Evolutionary conservation across 352 stramenopile genomes (phyloP), one percentile per base, ranked within the genome.

Genomic region (Phytophthora pluvialis): DNA sequence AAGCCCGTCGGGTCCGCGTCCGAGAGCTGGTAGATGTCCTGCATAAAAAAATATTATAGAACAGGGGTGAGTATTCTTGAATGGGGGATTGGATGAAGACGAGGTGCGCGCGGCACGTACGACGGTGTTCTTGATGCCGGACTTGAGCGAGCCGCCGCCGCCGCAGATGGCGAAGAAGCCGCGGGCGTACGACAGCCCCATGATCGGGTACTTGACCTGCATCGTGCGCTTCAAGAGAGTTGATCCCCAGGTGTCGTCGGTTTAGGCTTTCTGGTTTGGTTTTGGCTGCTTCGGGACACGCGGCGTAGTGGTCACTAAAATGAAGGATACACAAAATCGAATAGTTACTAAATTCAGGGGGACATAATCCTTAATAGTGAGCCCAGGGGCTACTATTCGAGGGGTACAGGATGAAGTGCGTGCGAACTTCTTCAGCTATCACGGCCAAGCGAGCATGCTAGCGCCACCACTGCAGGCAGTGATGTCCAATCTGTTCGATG

Each of bases 111-210:
- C 21, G 3, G n/a, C 25, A 80, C 87, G 54, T 79, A 91, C 87
- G 54, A 94, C 82, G 3, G 83, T 95, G 75, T 95, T 95, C 42
- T 89, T 89, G 60, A 95, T 93, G 55, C 87, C 87, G 10, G 85
- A 93, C 70, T 87, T 92, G 50, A 93, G 79, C 25, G 83, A 94
- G 16, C 87, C 87, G 52, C 87, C 87, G 46, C 87, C 87, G 28
- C 87, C 87, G 64, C 87, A 94, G 67, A 95, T 93, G 12, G 86
- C 87, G 26, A 94, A 88, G 60, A 80, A 77, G 11, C 82, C 73
- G 52, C 72, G 82, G 59, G 78, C 81, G 63, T 91, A 89, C 33
- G 83, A 91, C 1, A 95, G 75, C 52, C 86, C 86, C 75, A 95
- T 89, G 66, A 95, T 91, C 28, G 86, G 86, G 63, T 93, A 95